Evolutionary conservation across 2,329 filamentous ascomycete species (phyloP).

Genomic region (Ophiosphaerella herpotricha): DNA sequence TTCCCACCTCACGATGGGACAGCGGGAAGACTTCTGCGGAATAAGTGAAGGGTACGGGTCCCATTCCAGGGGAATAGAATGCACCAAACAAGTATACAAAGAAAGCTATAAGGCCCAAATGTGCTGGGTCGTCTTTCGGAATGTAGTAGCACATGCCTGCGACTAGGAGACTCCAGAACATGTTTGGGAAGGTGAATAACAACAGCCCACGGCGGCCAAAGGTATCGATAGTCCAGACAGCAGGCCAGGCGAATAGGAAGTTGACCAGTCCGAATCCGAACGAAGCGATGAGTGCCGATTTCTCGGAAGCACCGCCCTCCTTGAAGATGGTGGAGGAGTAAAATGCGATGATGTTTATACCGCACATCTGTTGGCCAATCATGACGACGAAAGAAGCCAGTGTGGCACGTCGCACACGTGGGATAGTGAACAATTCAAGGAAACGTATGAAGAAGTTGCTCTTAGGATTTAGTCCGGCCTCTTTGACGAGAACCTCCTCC

Average conservation of each 20-base stretch:
- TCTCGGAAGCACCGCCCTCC: conserved; percentile 51
- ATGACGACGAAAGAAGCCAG: conserved; percentile 79
- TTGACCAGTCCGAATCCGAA: conserved; percentile 64
- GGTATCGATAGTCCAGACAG: conserved; percentile 60
- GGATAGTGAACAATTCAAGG: conserved; percentile 68
- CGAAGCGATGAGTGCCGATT: conserved; percentile 57
- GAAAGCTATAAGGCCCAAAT: conserved; percentile 57
- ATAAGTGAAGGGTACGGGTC: conserved; percentile 53
- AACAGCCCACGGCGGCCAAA: conserved; percentile 57
- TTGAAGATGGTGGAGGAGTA: conserved; percentile 58
- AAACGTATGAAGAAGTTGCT: conserved; percentile 49
- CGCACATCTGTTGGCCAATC: conserved; percentile 69
- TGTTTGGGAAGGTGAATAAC: conserved; percentile 56
- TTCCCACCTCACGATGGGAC: conserved; percentile 72
- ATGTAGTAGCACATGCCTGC: conserved; percentile 60
- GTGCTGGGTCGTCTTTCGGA: conserved; percentile 43
- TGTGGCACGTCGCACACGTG: conserved; percentile 72
- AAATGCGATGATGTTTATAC: conserved; percentile 55
- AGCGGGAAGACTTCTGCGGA: conserved; percentile 69
- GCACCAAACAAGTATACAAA: conserved; percentile 62
- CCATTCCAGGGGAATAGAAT: conserved; percentile 42
- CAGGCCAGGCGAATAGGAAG: conserved; percentile 63
- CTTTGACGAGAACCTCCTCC: conserved; percentile 39
- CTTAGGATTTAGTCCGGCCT: conserved; percentile 39
- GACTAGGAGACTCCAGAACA: conserved; percentile 54